These are phyloP conservation scores for Pterocarpus macrocarpus DNA, from an alignment of 306 rosid genomes.

Conservation along the genomic window DNA sequence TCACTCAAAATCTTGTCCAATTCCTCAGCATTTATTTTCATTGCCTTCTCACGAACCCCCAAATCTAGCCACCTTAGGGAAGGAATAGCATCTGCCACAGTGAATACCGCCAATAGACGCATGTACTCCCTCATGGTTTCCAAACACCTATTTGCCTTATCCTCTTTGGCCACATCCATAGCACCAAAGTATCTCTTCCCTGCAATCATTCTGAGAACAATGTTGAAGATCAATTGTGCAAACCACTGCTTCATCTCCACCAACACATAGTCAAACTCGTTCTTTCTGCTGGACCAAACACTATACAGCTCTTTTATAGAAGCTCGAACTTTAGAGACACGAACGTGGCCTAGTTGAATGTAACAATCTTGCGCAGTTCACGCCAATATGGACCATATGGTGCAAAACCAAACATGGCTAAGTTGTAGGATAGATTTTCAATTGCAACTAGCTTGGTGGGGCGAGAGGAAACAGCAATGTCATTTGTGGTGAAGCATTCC, in stretches of 20 bases:
- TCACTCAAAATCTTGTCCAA: neutral
- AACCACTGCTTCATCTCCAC: neutral
- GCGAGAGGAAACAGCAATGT: neutral
- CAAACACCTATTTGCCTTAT: neutral
- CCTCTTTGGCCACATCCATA: neutral
- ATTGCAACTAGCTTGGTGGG: neutral
- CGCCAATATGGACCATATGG: conserved; percentile 42
- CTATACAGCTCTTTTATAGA: neutral
- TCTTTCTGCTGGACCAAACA: neutral
- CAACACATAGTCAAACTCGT: neutral
- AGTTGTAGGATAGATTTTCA: neutral
- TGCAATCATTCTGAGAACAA: neutral
- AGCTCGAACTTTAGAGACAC: neutral
- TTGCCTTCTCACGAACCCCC: neutral
- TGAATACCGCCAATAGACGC: neutral
- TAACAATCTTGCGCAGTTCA: neutral
- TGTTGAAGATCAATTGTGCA: neutral
- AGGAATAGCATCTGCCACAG: neutral
- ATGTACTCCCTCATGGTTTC: neutral
- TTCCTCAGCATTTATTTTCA: neutral
- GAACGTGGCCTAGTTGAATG: neutral
- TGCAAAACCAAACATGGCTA: neutral
- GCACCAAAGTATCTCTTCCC: neutral
- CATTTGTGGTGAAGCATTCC: neutral
- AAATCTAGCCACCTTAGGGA: neutral